Evolutionary conservation across 2,329 filamentous ascomycete genomes (phyloP).

Genomic region (Colletotrichum sp.): DNA sequence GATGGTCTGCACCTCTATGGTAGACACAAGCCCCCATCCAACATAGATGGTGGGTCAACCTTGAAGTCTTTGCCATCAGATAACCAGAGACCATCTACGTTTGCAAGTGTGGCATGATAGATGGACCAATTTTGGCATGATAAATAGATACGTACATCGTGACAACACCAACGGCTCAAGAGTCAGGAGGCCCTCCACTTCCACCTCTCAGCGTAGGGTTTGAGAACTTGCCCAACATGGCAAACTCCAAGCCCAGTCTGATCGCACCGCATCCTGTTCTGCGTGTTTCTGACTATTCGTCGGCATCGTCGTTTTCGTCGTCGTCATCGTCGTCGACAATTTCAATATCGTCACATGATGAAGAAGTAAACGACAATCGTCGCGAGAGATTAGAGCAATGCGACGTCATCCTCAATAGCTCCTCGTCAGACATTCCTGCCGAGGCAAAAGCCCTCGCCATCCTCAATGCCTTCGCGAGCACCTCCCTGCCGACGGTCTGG

Average conservation of each 20-base stretch:
- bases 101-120: background rate
- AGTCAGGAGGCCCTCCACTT: fast-evolving
- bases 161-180: background rate
- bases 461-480: background rate
- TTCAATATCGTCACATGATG: background rate
- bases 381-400: background rate
- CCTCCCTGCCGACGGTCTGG: fast-evolving
- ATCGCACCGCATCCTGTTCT: background rate
- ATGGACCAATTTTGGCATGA: too few species aligned
- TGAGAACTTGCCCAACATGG: background rate
- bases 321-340: background rate
- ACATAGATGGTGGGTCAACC: background rate
- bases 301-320: background rate
- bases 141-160: background rate
- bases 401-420: background rate
- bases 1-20: background rate
- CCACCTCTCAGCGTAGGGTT: background rate
- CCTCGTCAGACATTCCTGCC: background rate
- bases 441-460: background rate
- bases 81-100: background rate
- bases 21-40: background rate
- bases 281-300: background rate
- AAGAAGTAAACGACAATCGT: background rate
- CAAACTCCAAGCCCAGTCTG: background rate
- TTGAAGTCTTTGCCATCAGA: background rate